Evolutionary conservation across 805 yeast species (phyloP), one percentile per base, ranked within the genome.

Genomic region (Cyberlindnera maclurae): DNA sequence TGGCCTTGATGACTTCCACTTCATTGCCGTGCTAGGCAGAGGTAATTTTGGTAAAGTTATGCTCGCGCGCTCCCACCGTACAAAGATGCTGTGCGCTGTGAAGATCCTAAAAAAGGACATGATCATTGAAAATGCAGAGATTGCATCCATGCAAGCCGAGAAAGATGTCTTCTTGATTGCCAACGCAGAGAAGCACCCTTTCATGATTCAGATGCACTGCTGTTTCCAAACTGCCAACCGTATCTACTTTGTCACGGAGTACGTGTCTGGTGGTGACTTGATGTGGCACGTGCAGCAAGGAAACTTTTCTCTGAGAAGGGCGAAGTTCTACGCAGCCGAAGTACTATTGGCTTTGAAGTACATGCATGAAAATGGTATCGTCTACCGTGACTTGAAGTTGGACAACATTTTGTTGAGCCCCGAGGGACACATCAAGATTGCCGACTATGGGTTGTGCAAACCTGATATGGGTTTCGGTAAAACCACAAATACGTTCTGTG

Each of bases 241-340:
- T 57, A 84, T 93, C 31, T 93, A 93, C 61, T 93, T 93, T 65
- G 98, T 95, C 12, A 93, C 93, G 99, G 97, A 93, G 61, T 93
- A 88, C 57, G 82, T 93, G 37, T 80, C 94, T 15, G 99, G 98
- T 42, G 99, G 99, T 60, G 99, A 93, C 65, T 73, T 93, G 55
- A 93, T 93, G 98, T 89, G 96, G 95, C 99, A 93, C 60, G 94
- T 93, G 53, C 98, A 93, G 63, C 86, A 87, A 55, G 83, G 84
- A 43, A 74, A 90, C 53, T 83, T 93, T 55, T 79, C 96, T 2
- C 82, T 89, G 13, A 77, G 83, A 49, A 74, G 97, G 50, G 99
- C 98, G 9, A 94, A 93, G 62, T 93, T 89, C 58, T 93, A 93
- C 60, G 97, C 98, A 2, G 95, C 97, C 29, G 98, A 93, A 60